Conservation (phyloP, 2,329 filamentous ascomycete species). For the Davidsoniella neocaledoniae region DNA sequence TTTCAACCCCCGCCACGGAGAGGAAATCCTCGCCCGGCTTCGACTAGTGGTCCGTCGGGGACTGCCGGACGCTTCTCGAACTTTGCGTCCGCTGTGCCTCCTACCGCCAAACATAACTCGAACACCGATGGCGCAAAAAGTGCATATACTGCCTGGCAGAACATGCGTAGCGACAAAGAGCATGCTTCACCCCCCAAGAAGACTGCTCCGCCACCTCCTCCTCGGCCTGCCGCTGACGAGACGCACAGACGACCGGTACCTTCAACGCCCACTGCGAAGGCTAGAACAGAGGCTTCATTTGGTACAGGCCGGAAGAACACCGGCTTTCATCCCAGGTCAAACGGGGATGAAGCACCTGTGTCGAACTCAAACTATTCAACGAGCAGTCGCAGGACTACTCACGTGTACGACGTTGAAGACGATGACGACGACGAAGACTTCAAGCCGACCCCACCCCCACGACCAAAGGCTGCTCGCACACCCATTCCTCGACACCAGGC, state of each 20-base stretch:
- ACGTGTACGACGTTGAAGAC: constrained; percentile 1
- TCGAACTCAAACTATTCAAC: constrained; percentile 34
- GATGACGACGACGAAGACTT: constrained; percentile 2
- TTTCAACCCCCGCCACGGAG: constrained; percentile 35
- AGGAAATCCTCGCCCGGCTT: constrained; percentile 15
- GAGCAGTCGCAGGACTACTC: constrained; percentile 14
- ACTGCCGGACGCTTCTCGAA: constrained; percentile 17
- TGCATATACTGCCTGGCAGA: constrained; percentile 26
- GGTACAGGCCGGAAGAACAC: constrained; percentile 26
- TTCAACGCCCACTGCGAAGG: constrained; percentile 34
- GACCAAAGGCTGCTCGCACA: neutral
- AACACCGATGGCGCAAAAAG: constrained; percentile 24
- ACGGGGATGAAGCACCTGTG: constrained; percentile 37
- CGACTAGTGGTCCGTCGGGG: constrained; percentile 2
- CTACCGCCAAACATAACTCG: constrained; percentile 25
- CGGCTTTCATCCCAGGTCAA: constrained; percentile 33
- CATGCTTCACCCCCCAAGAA: constrained; percentile 14
- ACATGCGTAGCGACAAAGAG: constrained; percentile 20
- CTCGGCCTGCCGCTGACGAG: constrained; percentile 18
- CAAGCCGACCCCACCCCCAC: constrained; percentile 5
- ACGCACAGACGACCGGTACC: constrained; percentile 25
- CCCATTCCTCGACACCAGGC: constrained; percentile 6
- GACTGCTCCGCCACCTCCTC: constrained; percentile 18
- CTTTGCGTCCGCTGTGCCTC: constrained; percentile 25
- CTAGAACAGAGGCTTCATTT: constrained; percentile 38